phyloP scores from a whole-genome alignment of 129 eudicot genomes.

The Erigeron canadensis region DNA sequence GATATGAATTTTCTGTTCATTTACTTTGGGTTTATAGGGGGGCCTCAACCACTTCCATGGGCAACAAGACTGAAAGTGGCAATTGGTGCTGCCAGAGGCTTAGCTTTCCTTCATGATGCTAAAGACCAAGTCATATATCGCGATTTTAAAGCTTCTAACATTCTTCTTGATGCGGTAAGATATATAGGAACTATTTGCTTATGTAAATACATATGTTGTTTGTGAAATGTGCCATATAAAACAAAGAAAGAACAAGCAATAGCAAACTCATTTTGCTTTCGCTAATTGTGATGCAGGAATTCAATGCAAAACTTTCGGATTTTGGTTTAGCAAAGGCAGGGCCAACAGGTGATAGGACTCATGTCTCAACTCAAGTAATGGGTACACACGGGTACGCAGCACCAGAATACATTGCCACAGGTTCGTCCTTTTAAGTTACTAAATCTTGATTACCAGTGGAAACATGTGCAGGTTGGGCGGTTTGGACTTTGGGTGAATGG shows the following conservation, averaged over 20 bases:
- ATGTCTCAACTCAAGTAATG: constrained; percentile 93
- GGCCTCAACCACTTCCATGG: constrained; percentile 94
- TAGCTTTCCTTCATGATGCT: constrained; percentile 86
- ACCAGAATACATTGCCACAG: constrained; percentile 96
- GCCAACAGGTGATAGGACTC: constrained; percentile 88
- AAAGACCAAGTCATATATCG: constrained; percentile 84
- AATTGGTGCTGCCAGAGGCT: constrained; percentile 88
- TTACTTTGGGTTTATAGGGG: constrained; percentile 53
- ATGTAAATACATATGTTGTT: not conserved
- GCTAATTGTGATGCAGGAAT: constrained; percentile 51
- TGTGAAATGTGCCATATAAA: not conserved
- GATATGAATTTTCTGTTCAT: not conserved
- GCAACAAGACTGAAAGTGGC: constrained; percentile 87
- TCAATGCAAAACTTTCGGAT: constrained; percentile 84
- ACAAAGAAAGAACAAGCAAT: not conserved
- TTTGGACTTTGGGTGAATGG: not conserved
- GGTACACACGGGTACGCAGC: constrained; percentile 98
- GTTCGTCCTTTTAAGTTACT: constrained; percentile 30
- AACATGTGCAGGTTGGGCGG: not conserved
- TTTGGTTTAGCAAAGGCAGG: constrained; percentile 96
- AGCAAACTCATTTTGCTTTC: constrained; percentile 8
- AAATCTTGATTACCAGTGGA: not conserved
- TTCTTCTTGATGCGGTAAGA: constrained; percentile 83
- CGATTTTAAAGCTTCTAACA: constrained; percentile 91
- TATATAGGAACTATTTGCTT: not conserved